Base-by-base conservation (phyloP, 139 green algal species). In the Coelastrella sp. region DNA sequence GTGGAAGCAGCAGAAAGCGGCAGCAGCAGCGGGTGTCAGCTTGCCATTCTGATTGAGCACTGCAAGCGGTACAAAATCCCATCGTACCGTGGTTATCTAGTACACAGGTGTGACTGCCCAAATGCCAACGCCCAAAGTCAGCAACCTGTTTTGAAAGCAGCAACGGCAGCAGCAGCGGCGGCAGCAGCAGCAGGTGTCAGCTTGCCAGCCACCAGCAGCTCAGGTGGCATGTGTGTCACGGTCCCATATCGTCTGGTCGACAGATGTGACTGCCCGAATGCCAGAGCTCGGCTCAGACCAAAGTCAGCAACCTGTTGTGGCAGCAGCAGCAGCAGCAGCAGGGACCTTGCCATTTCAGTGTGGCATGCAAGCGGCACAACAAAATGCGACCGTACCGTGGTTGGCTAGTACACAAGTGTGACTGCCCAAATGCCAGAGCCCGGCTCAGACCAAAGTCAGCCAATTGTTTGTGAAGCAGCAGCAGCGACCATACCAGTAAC, bases 221-320 rank as follows among this genome's bases (percentile, higher is more conserved):
- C 32, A 2, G 32, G 32, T 47, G 32, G 32, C 32, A 47, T 47
- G 32, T 47, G 32, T 47, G 32, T 47, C 32, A 47, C 32, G 1
- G 0, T 47, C 1, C 32, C 32, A 47, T 47, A 47, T 47, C 88
- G 86, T 20, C 90, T 85, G 6, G 91, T 93, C 10, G 83, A 91
- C 65, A 90, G 79, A 71, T 93, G 91, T 13, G 64, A 91, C 78
- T 47, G 32, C 32, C 32, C 32, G 32, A 47, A 47, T 1, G 1
- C 32, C 1, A 47, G 32, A 60, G 80, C 86, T 3, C 89, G 81
- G 73, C 60, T 85, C 13, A 95, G 92, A 32, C 93, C 93, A 92
- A 95, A 95, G 88, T 95, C 93, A n/a, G 76, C 91, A 19, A 96
- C 90, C 71, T 82, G 68, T 32, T 71, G 13, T 71, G 16, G 64